Evolutionary conservation across 176 grass and related monocot species (phyloP), one percentile per base, ranked within the genome.

Genomic region (Oryza meridionalis): DNA sequence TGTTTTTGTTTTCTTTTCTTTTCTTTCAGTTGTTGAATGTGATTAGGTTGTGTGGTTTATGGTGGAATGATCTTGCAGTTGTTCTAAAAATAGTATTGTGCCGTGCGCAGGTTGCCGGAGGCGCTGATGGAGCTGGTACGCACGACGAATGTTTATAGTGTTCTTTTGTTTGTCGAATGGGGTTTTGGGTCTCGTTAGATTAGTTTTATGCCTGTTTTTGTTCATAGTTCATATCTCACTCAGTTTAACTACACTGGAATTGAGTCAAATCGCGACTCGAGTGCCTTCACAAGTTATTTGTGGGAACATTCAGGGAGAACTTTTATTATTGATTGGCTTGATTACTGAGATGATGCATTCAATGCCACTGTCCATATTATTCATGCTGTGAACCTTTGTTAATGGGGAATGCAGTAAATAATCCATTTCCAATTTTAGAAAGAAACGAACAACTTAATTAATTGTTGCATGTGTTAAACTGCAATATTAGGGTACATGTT

Each of bases 101-200:
- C 38, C 25, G 50, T 75, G 73, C 80, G 75, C 90, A 99, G 97
- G 86, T 88, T 79, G 65, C 40, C 75, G 96, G 80, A 90, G 85
- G 92, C 88, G 75, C 67, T 82, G 73, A 81, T 61, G 81, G 72
- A 91, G n/a, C 72, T 61, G 97, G 97, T 99, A 94, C 74, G 91
- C 53, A 17, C 5, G 9, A 72, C 22, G 46, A 32, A 32, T 76
- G 11, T 86, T 81, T 81, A 31, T 25, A 25, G 35, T 61, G 50
- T 58, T 74, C 1, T 77, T 77, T 68, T 4, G 51, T 3, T 62
- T 69, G 25, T 69, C 6, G 55, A 81, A 51, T 7, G 1, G 24
- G 22, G 70, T 69, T 81, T 67, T 55, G 17, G 6, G 15, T 55
- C 51, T 17, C 21, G 51, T 19, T 55, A 46, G 17, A 81, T 75